Conservation (phyloP, 202 grass and related monocot species). For the Panicum hallii region DNA sequence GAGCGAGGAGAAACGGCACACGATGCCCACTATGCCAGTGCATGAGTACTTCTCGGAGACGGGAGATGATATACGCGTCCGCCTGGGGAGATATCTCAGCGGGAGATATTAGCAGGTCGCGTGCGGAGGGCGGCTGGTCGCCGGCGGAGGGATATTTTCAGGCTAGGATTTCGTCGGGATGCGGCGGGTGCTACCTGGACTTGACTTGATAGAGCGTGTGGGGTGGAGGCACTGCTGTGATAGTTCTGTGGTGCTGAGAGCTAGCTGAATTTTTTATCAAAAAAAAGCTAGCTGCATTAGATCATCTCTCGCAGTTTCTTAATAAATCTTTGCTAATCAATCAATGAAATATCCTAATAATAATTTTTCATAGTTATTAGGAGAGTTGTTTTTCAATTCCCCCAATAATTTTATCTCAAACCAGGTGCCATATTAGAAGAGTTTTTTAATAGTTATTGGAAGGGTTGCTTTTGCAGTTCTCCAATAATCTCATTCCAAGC, state of each 20-base stretch:
- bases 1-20: neutral
- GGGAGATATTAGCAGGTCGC: neutral
- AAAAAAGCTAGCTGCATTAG: no score
- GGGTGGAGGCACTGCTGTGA: conserved; percentile 38
- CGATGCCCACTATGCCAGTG: neutral
- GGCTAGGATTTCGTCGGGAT: neutral
- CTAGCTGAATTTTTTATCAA: neutral
- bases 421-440: no score
- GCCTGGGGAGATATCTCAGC: conserved; percentile 38
- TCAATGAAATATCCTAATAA: no score
- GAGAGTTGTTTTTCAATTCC: no score
- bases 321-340: no score
- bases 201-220: conserved; percentile 46
- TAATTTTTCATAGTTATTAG: no score
- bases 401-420: no score
- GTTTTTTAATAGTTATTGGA: no score
- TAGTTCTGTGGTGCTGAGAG: conserved; percentile 35
- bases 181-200: neutral
- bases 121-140: neutral
- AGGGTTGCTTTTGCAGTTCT: no score
- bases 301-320: no score
- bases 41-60: neutral
- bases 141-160: conserved; percentile 36
- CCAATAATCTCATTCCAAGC: no score
- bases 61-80: neutral